Evolutionary conservation across 768 basidiomycete species (phyloP).

Genomic region (Termitomyces sp.): DNA sequence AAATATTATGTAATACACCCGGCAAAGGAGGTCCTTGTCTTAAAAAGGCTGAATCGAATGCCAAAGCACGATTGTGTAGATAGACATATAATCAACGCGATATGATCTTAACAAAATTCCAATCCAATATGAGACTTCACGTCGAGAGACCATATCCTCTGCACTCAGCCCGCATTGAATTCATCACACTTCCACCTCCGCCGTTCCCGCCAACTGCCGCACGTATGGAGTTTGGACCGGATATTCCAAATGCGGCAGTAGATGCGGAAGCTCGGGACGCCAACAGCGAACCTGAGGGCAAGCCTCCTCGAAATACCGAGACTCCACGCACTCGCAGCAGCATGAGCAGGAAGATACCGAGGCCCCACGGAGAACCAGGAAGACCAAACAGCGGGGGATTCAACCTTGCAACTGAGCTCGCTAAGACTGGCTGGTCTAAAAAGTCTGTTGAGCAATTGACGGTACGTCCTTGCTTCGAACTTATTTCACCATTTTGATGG

Average conservation of each 20-base stretch:
- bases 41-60: no score
- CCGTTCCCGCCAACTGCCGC: neutral
- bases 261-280: neutral
- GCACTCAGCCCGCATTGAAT: no score
- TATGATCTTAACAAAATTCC: no score
- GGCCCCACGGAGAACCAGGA: constrained; percentile 6
- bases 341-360: neutral
- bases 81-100: no score
- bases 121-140: no score
- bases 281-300: neutral
- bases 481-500: neutral
- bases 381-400: constrained; percentile 6
- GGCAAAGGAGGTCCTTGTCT: no score
- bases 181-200: neutral
- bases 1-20: no score
- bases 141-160: no score
- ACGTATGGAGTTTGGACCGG: neutral
- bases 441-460: neutral
- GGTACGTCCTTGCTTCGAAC: neutral
- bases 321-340: neutral
- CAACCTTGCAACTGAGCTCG: neutral
- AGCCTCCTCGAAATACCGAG: neutral
- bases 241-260: neutral
- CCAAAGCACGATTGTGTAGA: no score
- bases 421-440: constrained; percentile 3